Percentiles rank a stretch among this genome's conserved stretches.
Conservation (phyloP, 2,329 filamentous ascomycete species). For the Penicillium palitans region DNA sequence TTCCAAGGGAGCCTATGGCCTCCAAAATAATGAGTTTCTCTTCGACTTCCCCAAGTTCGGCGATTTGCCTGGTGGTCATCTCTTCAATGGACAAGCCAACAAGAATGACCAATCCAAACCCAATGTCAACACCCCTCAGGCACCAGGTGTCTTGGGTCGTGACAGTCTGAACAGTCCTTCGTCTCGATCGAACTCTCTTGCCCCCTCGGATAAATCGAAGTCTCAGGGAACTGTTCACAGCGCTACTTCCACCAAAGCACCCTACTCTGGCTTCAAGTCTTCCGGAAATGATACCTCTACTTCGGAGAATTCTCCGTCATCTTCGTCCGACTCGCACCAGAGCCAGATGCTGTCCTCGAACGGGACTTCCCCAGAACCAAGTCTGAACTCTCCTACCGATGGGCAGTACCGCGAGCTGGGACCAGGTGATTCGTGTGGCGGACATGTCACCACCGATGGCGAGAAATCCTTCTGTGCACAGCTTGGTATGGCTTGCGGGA, state of each 20-base stretch:
- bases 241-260: conserved; percentile 15
- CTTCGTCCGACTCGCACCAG: conserved; percentile 51
- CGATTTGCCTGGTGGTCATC: conserved; percentile 59
- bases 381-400: conserved; percentile 43
- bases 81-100: conserved; percentile 51
- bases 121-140: conserved; percentile 20
- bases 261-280: conserved; percentile 24
- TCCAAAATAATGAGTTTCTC: conserved; percentile 78
- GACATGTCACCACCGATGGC: conserved; percentile 38
- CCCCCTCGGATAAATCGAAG: conserved; percentile 11
- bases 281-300: conserved; percentile 38
- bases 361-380: conserved; percentile 52
- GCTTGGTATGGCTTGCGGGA: conserved; percentile 48
- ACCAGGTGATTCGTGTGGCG: conserved; percentile 32
- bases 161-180: conserved; percentile 22
- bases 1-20: conserved; percentile 54
- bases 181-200: conserved; percentile 13
- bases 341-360: conserved; percentile 47
- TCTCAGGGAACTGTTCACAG: conserved; percentile 16
- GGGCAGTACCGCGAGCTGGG: conserved; percentile 37
- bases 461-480: conserved; percentile 48
- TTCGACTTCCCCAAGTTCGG: conserved; percentile 98
- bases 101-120: conserved; percentile 34
- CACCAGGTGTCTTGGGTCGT: conserved; percentile 35
- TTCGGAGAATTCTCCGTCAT: conserved; percentile 47